These are phyloP conservation scores for Starmerella vaccinii DNA, from an alignment of 805 yeast genomes.

Conservation along the genomic window DNA sequence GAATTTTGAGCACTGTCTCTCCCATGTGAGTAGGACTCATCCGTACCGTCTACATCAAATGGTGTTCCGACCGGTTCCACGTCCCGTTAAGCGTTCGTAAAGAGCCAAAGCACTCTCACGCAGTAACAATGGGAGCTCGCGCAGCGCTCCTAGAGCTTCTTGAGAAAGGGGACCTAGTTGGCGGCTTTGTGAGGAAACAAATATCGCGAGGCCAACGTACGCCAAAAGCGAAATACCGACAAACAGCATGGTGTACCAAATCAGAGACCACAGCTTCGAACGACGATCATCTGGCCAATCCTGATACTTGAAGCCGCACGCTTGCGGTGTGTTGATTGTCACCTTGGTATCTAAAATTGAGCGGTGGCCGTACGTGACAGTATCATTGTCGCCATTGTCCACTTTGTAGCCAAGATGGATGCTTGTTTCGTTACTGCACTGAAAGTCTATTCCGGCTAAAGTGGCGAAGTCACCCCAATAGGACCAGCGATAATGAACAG, in stretches of 20 bases:
- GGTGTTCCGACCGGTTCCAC: conserved; percentile 1
- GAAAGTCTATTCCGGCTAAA: neutral
- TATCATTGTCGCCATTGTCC: neutral
- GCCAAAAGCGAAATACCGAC: neutral
- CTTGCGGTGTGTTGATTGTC: neutral
- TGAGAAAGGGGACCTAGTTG: neutral
- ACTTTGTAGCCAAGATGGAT: no score
- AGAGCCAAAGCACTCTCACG: neutral
- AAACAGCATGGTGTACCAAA: neutral
- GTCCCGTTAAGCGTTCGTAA: neutral
- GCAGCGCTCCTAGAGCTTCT: neutral
- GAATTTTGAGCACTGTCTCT: no score
- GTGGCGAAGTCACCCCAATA: neutral
- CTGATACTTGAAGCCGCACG: neutral
- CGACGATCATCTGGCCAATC: no score
- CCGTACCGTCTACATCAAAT: neutral
- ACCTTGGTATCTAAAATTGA: no score
- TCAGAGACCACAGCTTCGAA: neutral
- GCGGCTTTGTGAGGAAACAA: neutral
- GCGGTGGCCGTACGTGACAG: neutral
- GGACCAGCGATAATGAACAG: neutral
- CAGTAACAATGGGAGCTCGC: neutral
- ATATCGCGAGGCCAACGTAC: neutral
- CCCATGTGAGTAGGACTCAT: no score
- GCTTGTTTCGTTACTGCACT: neutral